These are phyloP conservation scores for Xylaria nigripes DNA, from an alignment of 495 filamentous ascomycete genomes.

Conservation along the genomic window DNA sequence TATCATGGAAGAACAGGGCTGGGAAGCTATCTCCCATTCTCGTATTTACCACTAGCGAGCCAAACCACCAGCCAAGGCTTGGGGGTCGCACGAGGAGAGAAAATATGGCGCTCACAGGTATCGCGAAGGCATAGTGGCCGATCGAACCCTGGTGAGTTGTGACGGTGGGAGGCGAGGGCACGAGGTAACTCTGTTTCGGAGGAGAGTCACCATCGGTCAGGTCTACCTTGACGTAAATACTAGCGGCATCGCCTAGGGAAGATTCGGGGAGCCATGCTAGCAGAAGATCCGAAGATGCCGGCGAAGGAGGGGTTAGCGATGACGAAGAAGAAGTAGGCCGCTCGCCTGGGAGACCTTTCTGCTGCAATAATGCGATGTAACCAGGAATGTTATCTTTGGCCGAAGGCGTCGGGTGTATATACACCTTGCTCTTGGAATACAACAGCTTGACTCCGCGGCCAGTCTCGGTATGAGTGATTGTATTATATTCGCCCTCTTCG, in stretches of 20 bases:
- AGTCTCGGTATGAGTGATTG: constrained; percentile 74
- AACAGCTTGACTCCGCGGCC: constrained; percentile 89
- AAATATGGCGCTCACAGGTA: constrained; percentile 85
- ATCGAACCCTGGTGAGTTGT: constrained; percentile 60
- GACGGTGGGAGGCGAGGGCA: constrained; percentile 81
- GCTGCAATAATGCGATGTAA: constrained; percentile 88
- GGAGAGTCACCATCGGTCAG: constrained; percentile 69
- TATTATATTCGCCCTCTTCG: constrained; percentile 91
- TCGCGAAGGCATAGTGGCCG: constrained; percentile 84
- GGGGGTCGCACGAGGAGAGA: constrained; percentile 84
- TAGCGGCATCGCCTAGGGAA: constrained; percentile 74
- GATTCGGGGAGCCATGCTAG: constrained; percentile 94
- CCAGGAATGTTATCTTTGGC: constrained; percentile 95
- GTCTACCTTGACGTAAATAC: constrained; percentile 92
- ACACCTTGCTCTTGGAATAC: constrained; percentile 97
- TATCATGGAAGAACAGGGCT: constrained; percentile 94
- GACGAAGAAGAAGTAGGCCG: constrained; percentile 46
- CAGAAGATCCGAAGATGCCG: constrained; percentile 58
- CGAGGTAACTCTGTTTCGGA: constrained; percentile 80
- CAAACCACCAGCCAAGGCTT: constrained; percentile 96
- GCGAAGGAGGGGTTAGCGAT: constrained; percentile 25
- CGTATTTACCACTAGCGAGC: constrained; percentile 86
- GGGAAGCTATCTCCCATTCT: constrained; percentile 85
- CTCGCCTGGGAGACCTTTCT: constrained; percentile 52
- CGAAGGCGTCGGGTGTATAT: constrained; percentile 91